Conservation (phyloP, 768 basidiomycete genomes). For the Leucogyrophana mollusca region DNA sequence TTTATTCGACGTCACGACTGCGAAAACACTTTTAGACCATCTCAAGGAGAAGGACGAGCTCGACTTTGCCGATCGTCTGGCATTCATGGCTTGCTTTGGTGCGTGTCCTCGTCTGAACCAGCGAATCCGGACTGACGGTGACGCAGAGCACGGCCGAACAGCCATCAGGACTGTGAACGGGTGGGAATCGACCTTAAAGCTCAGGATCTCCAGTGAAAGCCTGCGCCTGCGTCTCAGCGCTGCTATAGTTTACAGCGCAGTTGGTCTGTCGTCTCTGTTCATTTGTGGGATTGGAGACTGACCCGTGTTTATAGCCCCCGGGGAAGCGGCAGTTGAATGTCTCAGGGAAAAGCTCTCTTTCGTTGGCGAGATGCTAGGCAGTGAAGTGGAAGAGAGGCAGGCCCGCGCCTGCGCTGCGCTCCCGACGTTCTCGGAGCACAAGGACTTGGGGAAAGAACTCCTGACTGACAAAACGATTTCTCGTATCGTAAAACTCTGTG, state of each 20-base stretch:
- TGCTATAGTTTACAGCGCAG: neutral
- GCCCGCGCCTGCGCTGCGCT: conserved; percentile 7
- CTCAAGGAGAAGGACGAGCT: neutral
- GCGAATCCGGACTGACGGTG: no score
- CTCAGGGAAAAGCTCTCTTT: neutral
- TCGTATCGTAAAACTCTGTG: neutral
- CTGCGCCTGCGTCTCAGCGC: conserved; percentile 4
- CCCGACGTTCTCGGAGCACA: neutral
- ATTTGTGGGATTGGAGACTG: neutral
- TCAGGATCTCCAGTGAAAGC: neutral
- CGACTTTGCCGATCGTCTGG: no score
- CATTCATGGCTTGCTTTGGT: neutral
- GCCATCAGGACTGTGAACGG: neutral
- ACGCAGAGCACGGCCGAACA: conserved; percentile 5
- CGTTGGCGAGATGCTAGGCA: conserved; percentile 3
- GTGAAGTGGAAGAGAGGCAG: neutral
- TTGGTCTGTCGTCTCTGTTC: neutral
- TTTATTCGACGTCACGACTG: no score
- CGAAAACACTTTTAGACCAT: neutral
- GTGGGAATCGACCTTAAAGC: neutral
- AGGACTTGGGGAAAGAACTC: neutral
- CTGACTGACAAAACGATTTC: conserved; percentile 2
- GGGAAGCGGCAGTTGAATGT: neutral
- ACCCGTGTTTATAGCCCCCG: neutral
- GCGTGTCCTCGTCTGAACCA: neutral